A percentile compares a stretch with the other conserved stretches of the same genome.
Evolutionary conservation across 176 grass and related monocot species (phyloP).

Genomic region (Elymus sibiricus): DNA sequence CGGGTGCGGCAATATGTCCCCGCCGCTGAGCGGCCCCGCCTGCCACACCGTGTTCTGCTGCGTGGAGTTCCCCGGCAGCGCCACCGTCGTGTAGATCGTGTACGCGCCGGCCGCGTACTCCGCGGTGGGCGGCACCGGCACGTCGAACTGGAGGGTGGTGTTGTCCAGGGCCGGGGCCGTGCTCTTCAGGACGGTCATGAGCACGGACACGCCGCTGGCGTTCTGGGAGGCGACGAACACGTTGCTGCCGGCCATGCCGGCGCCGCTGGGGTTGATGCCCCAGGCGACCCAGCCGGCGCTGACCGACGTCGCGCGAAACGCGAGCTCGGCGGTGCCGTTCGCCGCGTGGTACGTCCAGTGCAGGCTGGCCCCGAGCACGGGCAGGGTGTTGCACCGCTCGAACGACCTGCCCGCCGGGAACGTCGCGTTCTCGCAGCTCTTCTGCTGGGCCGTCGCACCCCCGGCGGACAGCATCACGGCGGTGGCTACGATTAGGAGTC

Average conservation of each 20-base stretch:
- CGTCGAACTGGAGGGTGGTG: conserved; percentile 48
- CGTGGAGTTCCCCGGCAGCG: conserved; percentile 53
- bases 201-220: conserved; percentile 16
- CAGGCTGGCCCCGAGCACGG: conserved; percentile 50
- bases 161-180: conserved; percentile 34
- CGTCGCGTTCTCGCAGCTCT: conserved; percentile 30
- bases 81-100: conserved; percentile 64
- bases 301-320: conserved; percentile 52
- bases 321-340: conserved; percentile 56
- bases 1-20: conserved; percentile 27
- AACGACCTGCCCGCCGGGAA: conserved; percentile 50
- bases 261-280: conserved; percentile 63
- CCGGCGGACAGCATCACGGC: not conserved
- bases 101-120: conserved; percentile 59
- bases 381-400: conserved; percentile 42
- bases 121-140: conserved; percentile 31
- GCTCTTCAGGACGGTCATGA: conserved; percentile 31
- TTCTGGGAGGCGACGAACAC: conserved; percentile 58
- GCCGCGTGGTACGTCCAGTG: conserved; percentile 73
- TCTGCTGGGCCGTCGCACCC: not conserved
- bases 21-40: conserved; percentile 31
- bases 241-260: conserved; percentile 56
- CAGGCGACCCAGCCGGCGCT: conserved; percentile 57
- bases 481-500: not conserved
- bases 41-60: conserved; percentile 80